Percentiles rank a stretch among this genome's conserved stretches.
Conservation (phyloP, 1,284 basidiomycete species). For the Leccinum subrobustum region DNA sequence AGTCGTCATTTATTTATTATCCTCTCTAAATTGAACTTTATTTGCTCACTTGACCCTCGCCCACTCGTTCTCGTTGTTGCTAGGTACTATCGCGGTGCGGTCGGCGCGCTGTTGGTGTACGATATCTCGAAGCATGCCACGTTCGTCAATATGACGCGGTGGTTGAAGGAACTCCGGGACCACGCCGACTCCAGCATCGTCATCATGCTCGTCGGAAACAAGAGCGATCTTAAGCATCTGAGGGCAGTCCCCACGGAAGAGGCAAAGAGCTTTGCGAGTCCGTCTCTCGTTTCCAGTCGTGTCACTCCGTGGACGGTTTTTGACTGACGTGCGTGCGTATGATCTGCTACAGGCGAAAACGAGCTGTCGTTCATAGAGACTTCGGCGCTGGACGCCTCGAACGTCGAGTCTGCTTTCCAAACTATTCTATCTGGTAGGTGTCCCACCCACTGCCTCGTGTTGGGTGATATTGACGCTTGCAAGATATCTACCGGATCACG, state of each 20-base stretch:
- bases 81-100: constrained; percentile 98
- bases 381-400: constrained; percentile 98
- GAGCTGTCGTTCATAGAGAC: constrained; percentile 97
- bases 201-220: constrained; percentile 94
- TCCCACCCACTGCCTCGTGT: not conserved
- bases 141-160: constrained; percentile 94
- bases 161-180: constrained; percentile 97
- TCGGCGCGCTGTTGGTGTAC: constrained; percentile 90
- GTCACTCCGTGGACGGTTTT: not conserved
- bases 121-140: constrained; percentile 95
- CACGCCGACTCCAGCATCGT: constrained; percentile 93
- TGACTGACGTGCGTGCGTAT: constrained; percentile 1
- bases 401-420: constrained; percentile 97
- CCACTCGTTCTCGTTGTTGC: not conserved
- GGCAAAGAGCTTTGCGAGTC: constrained; percentile 83
- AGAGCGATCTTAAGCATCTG: constrained; percentile 98
- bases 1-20: constrained; percentile 35
- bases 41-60: not conserved
- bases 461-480: constrained; percentile 6
- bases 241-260: constrained; percentile 96
- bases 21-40: not conserved
- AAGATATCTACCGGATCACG: constrained; percentile 95
- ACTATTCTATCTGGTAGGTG: constrained; percentile 88
- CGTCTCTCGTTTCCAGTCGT: constrained; percentile 34
- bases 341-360: constrained; percentile 55